These are phyloP conservation scores for Tausonia pullulans DNA, from an alignment of 1,284 basidiomycete species.

Conservation along the genomic window DNA sequence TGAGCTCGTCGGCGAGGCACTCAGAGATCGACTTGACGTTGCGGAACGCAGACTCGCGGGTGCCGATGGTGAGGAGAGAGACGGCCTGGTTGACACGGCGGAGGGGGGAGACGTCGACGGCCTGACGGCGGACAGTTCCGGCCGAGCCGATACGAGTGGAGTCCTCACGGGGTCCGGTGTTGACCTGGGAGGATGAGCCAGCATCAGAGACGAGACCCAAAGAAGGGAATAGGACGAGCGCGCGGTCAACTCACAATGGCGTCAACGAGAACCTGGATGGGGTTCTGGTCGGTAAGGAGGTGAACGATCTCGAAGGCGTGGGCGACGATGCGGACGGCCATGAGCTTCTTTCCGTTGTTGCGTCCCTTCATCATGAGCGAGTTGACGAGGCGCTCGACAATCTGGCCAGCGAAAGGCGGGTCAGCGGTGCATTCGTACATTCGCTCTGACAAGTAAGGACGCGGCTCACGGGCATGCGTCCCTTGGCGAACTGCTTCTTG, in stretches of 20 bases:
- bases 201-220: not conserved
- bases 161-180: conserved; percentile 99
- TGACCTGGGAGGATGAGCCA: conserved; percentile 52
- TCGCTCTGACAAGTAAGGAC: not conserved
- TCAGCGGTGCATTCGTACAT: not conserved
- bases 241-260: conserved; percentile 16
- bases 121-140: conserved; percentile 98
- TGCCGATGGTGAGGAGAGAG: conserved; percentile 88
- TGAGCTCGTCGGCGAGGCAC: conserved; percentile 98
- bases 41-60: conserved; percentile 99
- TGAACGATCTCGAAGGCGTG: conserved; percentile 99
- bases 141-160: conserved; percentile 99
- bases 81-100: conserved; percentile 97
- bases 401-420: not conserved
- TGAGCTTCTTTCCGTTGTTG: conserved; percentile 99
- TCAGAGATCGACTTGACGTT: conserved; percentile 99
- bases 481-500: conserved; percentile 99
- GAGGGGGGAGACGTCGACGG: conserved; percentile 98
- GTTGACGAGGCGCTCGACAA: conserved; percentile 17
- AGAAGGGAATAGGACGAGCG: not conserved
- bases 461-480: conserved; percentile 87
- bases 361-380: conserved; percentile 99
- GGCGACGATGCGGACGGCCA: conserved; percentile 98
- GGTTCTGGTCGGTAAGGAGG: conserved; percentile 99
- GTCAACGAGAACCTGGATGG: conserved; percentile 68